phyloP scores from a whole-genome alignment of 2,329 filamentous ascomycete genomes.

The Nannizzia gypsea region DNA sequence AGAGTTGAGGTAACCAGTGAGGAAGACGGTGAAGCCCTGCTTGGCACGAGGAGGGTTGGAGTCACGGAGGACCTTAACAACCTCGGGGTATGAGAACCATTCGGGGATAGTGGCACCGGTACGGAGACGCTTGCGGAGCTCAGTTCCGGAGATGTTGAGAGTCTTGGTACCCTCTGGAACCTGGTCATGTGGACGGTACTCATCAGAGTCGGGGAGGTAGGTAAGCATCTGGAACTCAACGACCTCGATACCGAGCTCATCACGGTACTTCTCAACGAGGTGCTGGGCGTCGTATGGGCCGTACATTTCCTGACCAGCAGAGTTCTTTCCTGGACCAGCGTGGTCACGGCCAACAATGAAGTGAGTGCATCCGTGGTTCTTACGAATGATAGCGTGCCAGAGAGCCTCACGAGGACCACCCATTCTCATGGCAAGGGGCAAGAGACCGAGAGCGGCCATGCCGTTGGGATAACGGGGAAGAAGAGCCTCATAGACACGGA shows the following conservation, averaged over 20 bases:
- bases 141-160: constrained; percentile 74
- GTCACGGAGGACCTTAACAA: constrained; percentile 90
- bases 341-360: constrained; percentile 99
- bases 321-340: constrained; percentile 96
- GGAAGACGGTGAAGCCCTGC: constrained; percentile 97
- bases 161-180: constrained; percentile 75
- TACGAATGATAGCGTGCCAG: constrained; percentile 99
- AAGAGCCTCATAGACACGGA: constrained; percentile 95
- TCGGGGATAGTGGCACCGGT: constrained; percentile 91
- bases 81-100: constrained; percentile 99
- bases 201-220: constrained; percentile 91
- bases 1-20: constrained; percentile 91
- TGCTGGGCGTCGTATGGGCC: constrained; percentile 95
- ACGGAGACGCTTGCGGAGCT: constrained; percentile 82
- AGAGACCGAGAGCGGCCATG: constrained; percentile 91
- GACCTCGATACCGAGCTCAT: constrained; percentile 96
- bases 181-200: constrained; percentile 89
- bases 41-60: constrained; percentile 82
- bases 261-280: constrained; percentile 89
- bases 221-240: constrained; percentile 99
- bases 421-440: constrained; percentile 98
- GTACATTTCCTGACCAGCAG: constrained; percentile 92
- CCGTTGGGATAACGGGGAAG: constrained; percentile 96
- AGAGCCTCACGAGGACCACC: constrained; percentile 95
- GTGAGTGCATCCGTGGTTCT: constrained; percentile 98